Evolutionary conservation across 2,329 filamentous ascomycete species (phyloP), one percentile per base, ranked within the genome.

Genomic region (Xylaria sp.): DNA sequence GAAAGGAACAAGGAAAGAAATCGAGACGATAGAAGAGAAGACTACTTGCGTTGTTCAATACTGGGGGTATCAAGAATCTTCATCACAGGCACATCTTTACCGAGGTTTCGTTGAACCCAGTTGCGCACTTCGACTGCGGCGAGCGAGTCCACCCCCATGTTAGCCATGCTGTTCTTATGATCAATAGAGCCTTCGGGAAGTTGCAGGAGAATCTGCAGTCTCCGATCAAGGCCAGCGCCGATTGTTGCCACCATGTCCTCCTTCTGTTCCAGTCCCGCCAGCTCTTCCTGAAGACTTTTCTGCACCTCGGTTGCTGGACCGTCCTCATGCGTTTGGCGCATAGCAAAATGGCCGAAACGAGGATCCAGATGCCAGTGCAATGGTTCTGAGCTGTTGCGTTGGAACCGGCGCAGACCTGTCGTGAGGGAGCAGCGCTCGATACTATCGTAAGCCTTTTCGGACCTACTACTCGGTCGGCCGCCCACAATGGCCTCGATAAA

Each of bases 401-500:
- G 65, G 66, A 72, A 79, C 2, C 78, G 72, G n/a, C 70, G 69
- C 47, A 79, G 62, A 10, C 77, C 77, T 0, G 75, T 76, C 0
- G 73, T 76, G 51, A 78, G 69, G 63, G 77, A 75, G 58, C 68
- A 59, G 5, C 73, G 63, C 18, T 67, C 63, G 0, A 47, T 23
- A 42, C 4, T 49, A 5, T 3, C 37, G 6, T 42, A 9, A 16
- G 10, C 10, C 16, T 11, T 5, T 1, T 54, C 34, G 7, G 39
- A 9, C 5, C 4, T 16, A n/a, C 4, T 16, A n/a, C 34, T 59
- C 0, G 76, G 75, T 5, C 68, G 71, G 3, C 79, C 78, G 0
- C 75, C 73, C 0, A 73, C 67, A 30, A 83, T 76, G 4, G 79
- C 79, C 65, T 83, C 79, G 7, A 80, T 72, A 60, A 83, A 79